Evolutionary conservation across 441 rosid genomes (phyloP), one percentile per base, ranked within the genome.

Genomic region (Eruca vesicaria): DNA sequence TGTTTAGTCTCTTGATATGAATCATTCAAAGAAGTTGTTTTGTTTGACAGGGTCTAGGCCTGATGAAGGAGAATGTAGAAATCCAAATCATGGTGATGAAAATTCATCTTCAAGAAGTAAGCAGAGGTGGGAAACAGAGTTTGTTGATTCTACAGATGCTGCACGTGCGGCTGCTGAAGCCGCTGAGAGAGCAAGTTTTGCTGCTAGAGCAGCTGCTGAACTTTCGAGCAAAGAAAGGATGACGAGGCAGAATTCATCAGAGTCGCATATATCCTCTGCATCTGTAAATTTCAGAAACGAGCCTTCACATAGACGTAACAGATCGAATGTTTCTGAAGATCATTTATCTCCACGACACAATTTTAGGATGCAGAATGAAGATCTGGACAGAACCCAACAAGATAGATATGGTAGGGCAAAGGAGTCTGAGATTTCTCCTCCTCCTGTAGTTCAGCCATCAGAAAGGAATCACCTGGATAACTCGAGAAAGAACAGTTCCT

Each of bases 101-200:
- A 70, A 74, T 67, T 33, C 60, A 74, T 76, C 66, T 62, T 80
- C 84, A 15, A 63, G 73, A 15, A 82, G 84, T 20, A 70, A 82
- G 31, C 89, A 83, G 21, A 82, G 71, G 36, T 89, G 98, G 97
- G 84, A 83, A 63, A 88, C 93, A 92, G 95, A 89, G 81, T 96
- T 96, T 70, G 83, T 71, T 79, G 92, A 88, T 83, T 97, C 98
- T 29, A 87, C 98, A 36, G 81, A 87, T 79, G 99, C 98, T 82
- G 98, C 97, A 15, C 94, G 81, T 82, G 97, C 90, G 7, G 99
- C 99, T 63, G 99, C 97, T 68, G 96, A 91, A 78, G 89, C 98
- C 64, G 99, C 99, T 53, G 99, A 96, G 78, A 88, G 84, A 79
- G 98, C 99, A 21, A 93, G 97, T 72, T 85, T 89, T 67, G 98